A percentile compares a stretch with the other conserved stretches of the same genome.
Evolutionary conservation across 768 basidiomycete species (phyloP).

Genomic region (Pleurotus citrinopileatus): DNA sequence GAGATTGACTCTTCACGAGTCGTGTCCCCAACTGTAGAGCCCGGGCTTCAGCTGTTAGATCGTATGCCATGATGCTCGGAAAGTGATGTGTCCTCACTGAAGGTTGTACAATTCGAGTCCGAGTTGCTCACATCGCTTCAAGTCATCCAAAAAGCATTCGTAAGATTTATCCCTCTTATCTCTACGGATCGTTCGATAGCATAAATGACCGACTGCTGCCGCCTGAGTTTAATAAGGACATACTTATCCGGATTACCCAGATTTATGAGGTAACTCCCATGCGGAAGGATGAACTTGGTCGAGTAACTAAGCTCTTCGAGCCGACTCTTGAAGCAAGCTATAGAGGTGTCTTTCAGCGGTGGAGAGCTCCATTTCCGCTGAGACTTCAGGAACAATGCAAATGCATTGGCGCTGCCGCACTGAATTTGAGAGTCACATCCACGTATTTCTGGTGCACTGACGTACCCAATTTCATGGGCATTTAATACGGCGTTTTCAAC

Average conservation of each 20-base stretch:
- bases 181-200: slow-evolving; percentile 27
- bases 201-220: background rate
- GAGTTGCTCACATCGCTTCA: slow-evolving; percentile 73
- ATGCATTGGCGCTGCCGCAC: slow-evolving; percentile 61
- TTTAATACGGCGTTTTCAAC: slow-evolving; percentile 71
- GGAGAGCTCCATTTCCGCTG: slow-evolving; percentile 80
- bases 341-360: slow-evolving; percentile 47
- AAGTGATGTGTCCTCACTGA: slow-evolving; percentile 54
- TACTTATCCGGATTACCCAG: slow-evolving; percentile 77
- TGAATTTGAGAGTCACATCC: background rate
- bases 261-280: slow-evolving; percentile 85
- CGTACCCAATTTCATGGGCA: slow-evolving; percentile 67
- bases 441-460: background rate
- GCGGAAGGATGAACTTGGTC: slow-evolving; percentile 65
- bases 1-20: slow-evolving; percentile 59
- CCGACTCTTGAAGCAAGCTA: slow-evolving; percentile 56
- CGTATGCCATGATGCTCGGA: background rate
- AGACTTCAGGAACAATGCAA: slow-evolving; percentile 82
- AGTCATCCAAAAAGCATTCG: slow-evolving; percentile 80
- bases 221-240: slow-evolving; percentile 21
- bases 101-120: slow-evolving; percentile 79
- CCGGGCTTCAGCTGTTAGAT: slow-evolving; percentile 53
- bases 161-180: slow-evolving; percentile 70
- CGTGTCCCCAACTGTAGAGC: slow-evolving; percentile 74
- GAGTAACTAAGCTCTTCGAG: slow-evolving; percentile 63